phyloP scores from a whole-genome alignment of 306 rosid genomes.

The Acacia melanoxylon region DNA sequence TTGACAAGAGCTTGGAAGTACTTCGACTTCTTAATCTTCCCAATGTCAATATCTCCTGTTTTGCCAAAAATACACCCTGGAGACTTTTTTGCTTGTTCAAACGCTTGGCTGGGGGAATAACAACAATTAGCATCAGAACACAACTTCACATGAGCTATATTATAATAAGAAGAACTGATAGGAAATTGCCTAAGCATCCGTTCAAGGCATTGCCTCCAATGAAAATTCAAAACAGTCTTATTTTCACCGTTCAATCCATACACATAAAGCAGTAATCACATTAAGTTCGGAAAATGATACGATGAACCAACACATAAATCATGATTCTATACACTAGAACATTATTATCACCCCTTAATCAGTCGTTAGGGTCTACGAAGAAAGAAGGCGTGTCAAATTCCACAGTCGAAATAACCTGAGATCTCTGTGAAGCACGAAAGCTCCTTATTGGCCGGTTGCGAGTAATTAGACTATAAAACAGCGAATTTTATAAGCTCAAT shows the following conservation, averaged over 20 bases:
- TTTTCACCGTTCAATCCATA: neutral
- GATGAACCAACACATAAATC: neutral
- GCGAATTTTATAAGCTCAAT: neutral
- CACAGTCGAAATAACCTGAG: neutral
- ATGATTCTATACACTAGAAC: neutral
- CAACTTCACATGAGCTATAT: neutral
- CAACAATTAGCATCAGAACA: constrained; percentile 13
- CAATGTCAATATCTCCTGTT: constrained; percentile 65
- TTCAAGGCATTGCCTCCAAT: neutral
- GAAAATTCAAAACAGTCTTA: neutral
- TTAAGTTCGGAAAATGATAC: neutral
- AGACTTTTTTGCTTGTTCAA: constrained; percentile 75
- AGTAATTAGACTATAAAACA: neutral
- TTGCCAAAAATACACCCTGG: constrained; percentile 58
- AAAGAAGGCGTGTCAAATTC: neutral
- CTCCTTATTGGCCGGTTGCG: neutral
- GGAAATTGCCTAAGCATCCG: constrained; percentile 1
- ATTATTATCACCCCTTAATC: neutral
- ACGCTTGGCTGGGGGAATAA: constrained; percentile 60
- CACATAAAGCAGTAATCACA: neutral
- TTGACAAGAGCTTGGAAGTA: constrained; percentile 64
- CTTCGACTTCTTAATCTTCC: constrained; percentile 71
- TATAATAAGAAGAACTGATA: constrained; percentile 13
- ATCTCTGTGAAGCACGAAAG: neutral
- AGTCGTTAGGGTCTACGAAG: neutral